Conservation (phyloP, 108 stramenopile species). For the Skeletonema tropicum region DNA sequence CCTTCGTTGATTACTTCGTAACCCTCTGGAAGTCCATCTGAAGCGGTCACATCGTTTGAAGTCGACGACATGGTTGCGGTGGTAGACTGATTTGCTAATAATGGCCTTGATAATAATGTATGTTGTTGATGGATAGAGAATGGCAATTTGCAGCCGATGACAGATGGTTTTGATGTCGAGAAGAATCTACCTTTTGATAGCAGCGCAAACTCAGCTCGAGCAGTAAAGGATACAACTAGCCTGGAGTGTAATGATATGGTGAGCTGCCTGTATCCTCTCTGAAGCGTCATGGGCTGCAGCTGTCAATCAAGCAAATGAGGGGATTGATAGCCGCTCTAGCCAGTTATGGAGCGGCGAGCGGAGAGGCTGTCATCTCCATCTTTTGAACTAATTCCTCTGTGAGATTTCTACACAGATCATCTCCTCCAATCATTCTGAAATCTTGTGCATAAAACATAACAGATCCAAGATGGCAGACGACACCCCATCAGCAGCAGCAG, state of each 20-base stretch:
- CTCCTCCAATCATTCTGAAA: not conserved
- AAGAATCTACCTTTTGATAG: not conserved
- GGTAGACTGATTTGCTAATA: not conserved
- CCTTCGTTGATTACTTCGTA: constrained; percentile 64
- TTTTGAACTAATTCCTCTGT: not conserved
- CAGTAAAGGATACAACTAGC: not conserved
- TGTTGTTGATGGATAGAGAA: not conserved
- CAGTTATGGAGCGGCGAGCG: too few species aligned
- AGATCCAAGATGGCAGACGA: not conserved
- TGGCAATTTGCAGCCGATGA: not conserved
- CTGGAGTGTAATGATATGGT: not conserved
- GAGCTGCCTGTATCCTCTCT: not conserved
- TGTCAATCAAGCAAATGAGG: not conserved
- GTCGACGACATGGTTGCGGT: not conserved
- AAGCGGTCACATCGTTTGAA: not conserved
- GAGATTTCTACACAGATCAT: not conserved
- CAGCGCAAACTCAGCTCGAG: not conserved
- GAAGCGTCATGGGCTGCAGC: not conserved
- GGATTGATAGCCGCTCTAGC: too few species aligned
- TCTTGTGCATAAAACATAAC: not conserved
- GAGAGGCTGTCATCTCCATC: not conserved
- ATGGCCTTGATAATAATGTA: not conserved
- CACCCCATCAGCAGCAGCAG: not conserved
- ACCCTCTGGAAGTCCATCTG: not conserved
- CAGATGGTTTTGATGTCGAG: not conserved